Percentiles rank a stretch among this genome's conserved stretches.
These are phyloP conservation scores for Hypholoma fasciculare DNA, from an alignment of 768 basidiomycete genomes.

Conservation along the genomic window DNA sequence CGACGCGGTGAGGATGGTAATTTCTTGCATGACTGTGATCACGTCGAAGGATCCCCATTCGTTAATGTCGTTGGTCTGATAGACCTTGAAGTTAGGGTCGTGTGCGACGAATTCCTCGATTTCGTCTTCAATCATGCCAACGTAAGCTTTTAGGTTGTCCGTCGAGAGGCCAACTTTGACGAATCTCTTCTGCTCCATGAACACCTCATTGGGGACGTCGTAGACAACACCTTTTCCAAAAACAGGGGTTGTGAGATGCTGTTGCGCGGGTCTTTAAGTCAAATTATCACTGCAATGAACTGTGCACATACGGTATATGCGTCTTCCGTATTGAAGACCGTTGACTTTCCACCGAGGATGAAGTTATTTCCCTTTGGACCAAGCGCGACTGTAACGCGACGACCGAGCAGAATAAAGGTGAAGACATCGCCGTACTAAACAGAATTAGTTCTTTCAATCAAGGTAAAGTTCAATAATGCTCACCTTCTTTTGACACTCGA, in stretches of 20 bases:
- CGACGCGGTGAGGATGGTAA: conserved; percentile 94
- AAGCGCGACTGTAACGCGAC: conserved; percentile 87
- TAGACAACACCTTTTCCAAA: conserved; percentile 99
- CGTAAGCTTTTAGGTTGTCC: conserved; percentile 87
- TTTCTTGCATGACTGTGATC: conserved; percentile 73
- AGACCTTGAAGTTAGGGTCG: conserved; percentile 63
- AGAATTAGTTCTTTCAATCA: background rate
- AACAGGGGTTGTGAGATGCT: conserved; percentile 92
- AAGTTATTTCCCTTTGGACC: conserved; percentile 94
- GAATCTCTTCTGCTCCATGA: conserved; percentile 99
- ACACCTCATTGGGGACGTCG: conserved; percentile 91
- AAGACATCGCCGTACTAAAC: conserved; percentile 93
- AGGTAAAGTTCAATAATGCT: conserved; percentile 3
- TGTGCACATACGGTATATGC: conserved; percentile 76
- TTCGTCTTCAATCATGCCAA: conserved; percentile 77
- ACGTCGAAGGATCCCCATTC: conserved; percentile 82
- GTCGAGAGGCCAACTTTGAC: conserved; percentile 94
- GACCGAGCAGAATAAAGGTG: conserved; percentile 89
- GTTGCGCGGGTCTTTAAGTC: conserved; percentile 7
- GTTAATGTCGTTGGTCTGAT: conserved; percentile 63
- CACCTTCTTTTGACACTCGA: conserved; percentile 77
- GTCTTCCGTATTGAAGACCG: conserved; percentile 92
- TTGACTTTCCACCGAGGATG: conserved; percentile 90
- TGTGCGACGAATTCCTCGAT: conserved; percentile 68
- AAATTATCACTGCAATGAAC: background rate